phyloP scores from a whole-genome alignment of 2,329 filamentous ascomycete species.

The Colletotrichum tabaci region DNA sequence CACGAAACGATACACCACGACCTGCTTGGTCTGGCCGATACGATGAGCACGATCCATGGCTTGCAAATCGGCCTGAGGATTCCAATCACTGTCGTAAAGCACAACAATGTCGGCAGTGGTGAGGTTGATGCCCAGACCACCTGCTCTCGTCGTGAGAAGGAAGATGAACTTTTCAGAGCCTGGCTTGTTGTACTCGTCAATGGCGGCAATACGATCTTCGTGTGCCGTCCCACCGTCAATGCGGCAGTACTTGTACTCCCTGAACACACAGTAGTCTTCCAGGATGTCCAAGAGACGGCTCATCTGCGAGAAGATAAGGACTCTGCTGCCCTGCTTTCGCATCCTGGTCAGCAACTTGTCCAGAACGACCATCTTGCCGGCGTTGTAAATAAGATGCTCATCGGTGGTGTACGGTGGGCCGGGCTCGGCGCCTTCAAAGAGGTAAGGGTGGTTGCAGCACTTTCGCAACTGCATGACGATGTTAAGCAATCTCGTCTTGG shows the following conservation, averaged over 20 bases:
- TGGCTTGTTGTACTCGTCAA: slow-evolving; percentile 98
- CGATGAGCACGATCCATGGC: slow-evolving; percentile 99
- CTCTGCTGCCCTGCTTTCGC: slow-evolving; percentile 88
- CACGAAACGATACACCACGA: slow-evolving; percentile 95
- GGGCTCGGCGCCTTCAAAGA: slow-evolving; percentile 97
- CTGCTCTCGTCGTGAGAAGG: slow-evolving; percentile 93
- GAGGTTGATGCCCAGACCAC: slow-evolving; percentile 96
- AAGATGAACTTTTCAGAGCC: slow-evolving; percentile 98
- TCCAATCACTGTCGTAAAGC: slow-evolving; percentile 98
- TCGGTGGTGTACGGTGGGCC: slow-evolving; percentile 98
- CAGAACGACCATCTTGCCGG: slow-evolving; percentile 97
- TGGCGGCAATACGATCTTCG: slow-evolving; percentile 96
- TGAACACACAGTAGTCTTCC: slow-evolving; percentile 98
- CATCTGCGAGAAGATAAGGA: slow-evolving; percentile 99
- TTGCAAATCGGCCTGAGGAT: slow-evolving; percentile 97
- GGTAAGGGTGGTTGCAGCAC: slow-evolving; percentile 98
- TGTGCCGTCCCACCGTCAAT: slow-evolving; percentile 98
- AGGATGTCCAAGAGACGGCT: slow-evolving; percentile 96
- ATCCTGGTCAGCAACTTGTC: slow-evolving; percentile 91
- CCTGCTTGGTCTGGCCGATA: slow-evolving; percentile 98
- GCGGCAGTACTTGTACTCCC: slow-evolving; percentile 94
- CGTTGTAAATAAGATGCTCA: slow-evolving; percentile 93
- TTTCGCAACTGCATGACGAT: slow-evolving; percentile 99
- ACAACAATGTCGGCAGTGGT: slow-evolving; percentile 96
- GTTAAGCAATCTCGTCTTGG: slow-evolving; percentile 95